phyloP scores from a whole-genome alignment of 2,329 filamentous ascomycete species.

The Colletotrichum melonis region DNA sequence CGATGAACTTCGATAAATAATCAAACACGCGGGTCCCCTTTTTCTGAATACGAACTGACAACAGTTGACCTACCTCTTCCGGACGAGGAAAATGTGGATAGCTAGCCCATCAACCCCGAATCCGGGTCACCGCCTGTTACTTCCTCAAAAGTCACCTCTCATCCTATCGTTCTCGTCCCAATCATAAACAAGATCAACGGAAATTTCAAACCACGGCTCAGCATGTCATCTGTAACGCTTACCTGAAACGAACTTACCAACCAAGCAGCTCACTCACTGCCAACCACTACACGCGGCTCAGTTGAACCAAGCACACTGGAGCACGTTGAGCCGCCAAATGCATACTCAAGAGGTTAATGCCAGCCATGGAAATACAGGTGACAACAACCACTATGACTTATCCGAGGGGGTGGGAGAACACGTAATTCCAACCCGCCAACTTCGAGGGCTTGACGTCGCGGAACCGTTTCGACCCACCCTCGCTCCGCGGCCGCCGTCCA shows the following conservation, averaged over 20 bases:
- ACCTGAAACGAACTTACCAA: constrained; percentile 32
- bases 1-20: neutral
- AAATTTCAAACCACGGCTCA: neutral
- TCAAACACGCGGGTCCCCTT: neutral
- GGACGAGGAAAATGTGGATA: neutral
- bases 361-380: too few relatives aligned
- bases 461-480: constrained; percentile 32
- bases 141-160: neutral
- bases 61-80: neutral
- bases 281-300: too few relatives aligned
- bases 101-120: neutral
- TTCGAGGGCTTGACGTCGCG: constrained; percentile 11
- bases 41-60: neutral
- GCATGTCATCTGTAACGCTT: constrained; percentile 22
- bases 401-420: neutral
- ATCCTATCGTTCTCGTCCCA: neutral
- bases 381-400: neutral
- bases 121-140: neutral
- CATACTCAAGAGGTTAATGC: too few relatives aligned
- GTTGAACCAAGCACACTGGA: too few relatives aligned
- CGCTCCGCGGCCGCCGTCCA: constrained; percentile 1
- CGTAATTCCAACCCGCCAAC: neutral
- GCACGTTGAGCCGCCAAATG: neutral
- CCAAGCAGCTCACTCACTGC: too few relatives aligned
- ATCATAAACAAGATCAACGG: neutral